These are phyloP conservation scores for Brassica juncea DNA, from an alignment of 345 rosid species.

Conservation along the genomic window DNA sequence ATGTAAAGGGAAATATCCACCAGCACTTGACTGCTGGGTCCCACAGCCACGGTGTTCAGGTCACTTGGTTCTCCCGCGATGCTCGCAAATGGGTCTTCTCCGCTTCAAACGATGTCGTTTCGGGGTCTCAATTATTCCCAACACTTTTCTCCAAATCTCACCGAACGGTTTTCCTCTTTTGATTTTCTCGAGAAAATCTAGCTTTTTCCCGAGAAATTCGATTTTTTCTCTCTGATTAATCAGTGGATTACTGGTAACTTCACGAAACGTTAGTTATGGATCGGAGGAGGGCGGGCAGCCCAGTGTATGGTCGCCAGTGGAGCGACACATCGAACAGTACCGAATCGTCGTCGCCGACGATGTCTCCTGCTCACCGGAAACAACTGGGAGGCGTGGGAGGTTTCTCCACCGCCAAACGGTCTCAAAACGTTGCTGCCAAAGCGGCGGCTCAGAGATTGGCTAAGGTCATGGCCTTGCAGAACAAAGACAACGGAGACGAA, in stretches of 20 bases:
- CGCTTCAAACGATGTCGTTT: constrained; percentile 34
- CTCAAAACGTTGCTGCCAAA: constrained; percentile 97
- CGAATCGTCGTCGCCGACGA: constrained; percentile 81
- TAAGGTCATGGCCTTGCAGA: constrained; percentile 93
- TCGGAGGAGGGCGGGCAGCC: constrained; percentile 83
- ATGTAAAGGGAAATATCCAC: not conserved
- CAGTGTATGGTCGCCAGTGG: constrained; percentile 86
- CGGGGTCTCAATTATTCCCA: not conserved
- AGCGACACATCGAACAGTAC: constrained; percentile 82
- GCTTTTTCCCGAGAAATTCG: constrained; percentile 27
- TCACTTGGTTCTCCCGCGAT: constrained; percentile 32
- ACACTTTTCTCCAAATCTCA: constrained; percentile 30
- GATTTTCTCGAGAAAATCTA: constrained; percentile 32
- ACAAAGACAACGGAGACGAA: constrained; percentile 75
- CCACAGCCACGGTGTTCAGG: constrained; percentile 32
- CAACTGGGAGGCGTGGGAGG: constrained; percentile 52
- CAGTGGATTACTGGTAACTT: not conserved
- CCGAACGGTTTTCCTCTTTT: constrained; percentile 10
- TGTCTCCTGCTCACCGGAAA: constrained; percentile 87
- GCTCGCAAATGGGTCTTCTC: constrained; percentile 32
- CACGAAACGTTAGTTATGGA: constrained; percentile 54
- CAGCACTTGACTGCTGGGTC: constrained; percentile 27
- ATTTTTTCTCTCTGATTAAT: not conserved
- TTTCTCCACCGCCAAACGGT: constrained; percentile 74
- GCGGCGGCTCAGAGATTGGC: constrained; percentile 96